phyloP scores from a whole-genome alignment of 139 green algal genomes.

The Astrephomene gubernaculifera region DNA sequence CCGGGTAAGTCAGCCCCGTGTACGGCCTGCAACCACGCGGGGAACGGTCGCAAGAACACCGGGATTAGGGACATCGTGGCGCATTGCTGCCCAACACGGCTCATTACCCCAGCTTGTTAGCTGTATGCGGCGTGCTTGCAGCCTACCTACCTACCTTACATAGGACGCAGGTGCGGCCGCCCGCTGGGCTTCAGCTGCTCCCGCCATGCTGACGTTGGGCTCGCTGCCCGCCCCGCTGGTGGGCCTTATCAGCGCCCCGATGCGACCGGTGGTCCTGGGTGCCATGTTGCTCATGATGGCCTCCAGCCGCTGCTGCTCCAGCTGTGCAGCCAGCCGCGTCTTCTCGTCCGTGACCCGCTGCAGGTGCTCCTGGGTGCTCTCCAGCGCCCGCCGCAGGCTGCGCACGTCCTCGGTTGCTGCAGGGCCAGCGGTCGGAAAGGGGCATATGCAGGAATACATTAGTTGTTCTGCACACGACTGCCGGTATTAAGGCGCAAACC shows the following conservation, averaged over 20 bases:
- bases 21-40: slow-evolving; percentile 5
- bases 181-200: neutral
- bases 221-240: neutral
- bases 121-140: too few species aligned
- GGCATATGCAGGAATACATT: too few species aligned
- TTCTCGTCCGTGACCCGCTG: slow-evolving; percentile 14
- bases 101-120: too few species aligned
- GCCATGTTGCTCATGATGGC: slow-evolving; percentile 42
- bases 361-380: slow-evolving; percentile 15
- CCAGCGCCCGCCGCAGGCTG: slow-evolving; percentile 12
- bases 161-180: neutral
- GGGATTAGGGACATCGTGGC: too few species aligned
- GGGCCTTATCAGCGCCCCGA: slow-evolving; percentile 18
- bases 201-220: neutral
- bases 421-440: too few species aligned
- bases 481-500: too few species aligned
- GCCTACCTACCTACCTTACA: too few species aligned
- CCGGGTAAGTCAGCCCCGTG: slow-evolving; percentile 12
- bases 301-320: slow-evolving; percentile 39
- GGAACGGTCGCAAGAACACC: neutral
- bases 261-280: slow-evolving; percentile 12
- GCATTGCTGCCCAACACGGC: too few species aligned
- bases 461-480: too few species aligned
- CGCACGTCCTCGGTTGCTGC: slow-evolving; percentile 21
- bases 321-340: slow-evolving; percentile 24